Base-by-base conservation (phyloP, 306 rosid species). In the Hippophae gyantsensis region DNA sequence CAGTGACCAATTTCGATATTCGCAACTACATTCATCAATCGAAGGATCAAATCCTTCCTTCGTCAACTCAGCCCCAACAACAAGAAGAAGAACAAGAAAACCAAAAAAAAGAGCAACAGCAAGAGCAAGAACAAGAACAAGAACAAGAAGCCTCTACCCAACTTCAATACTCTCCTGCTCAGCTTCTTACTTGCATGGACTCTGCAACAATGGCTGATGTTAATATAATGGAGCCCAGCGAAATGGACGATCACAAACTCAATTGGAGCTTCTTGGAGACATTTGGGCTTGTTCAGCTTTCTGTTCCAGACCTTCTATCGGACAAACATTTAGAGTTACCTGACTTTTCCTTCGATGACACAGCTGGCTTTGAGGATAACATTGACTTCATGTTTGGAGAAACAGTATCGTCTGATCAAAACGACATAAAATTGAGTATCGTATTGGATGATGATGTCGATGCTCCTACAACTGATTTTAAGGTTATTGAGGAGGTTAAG, bases 1-100 rank as follows among this genome's bases (percentile, higher is more conserved):
- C 99, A 12, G 96, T 88, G 43, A 92, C 99, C 9, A 88, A 88
- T 56, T 92, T 92, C 47, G 96, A 88, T 53, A 85, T 78, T 52
- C 80, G 74, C 75, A 81, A 81, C 55, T 92, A 92, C 54, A 60
- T 73, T 11, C 88, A 76, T 59, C 77, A 71, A 52, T 3, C 76
- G 49, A 70, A 69, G 67, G 62, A 52, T 25, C 63, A 64, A 23
- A 55, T 25, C 25, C 41, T 54, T 43, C 50, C 54, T 10, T 47
- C 70, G 9, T 42, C 58, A 40, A 51, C 58, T 47, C 61, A 75
- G 48, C 50, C 67, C 2, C 47, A 68, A 14, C 58, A 58, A 12
- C 52, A 48, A 51, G 82, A 67, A 32, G 58, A 58, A 46, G 68
- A 60, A 56, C 63, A 44, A 5, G 70, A 76, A 46, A 55, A 54